Base-by-base conservation (phyloP, 2,329 filamentous ascomycete species). In the Zasmidium citrigriseum region DNA sequence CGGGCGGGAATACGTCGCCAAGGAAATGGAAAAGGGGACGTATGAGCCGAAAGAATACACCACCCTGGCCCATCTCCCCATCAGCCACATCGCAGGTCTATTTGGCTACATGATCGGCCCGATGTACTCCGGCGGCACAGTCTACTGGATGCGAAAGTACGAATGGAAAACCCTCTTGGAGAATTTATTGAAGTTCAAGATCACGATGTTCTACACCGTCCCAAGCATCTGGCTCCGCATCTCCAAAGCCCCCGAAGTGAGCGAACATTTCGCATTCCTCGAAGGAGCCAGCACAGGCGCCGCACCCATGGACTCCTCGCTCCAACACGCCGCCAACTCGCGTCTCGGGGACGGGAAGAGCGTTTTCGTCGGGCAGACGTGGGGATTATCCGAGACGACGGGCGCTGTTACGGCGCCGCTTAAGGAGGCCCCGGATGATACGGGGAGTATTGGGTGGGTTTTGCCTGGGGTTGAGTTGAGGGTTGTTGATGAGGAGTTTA, bases 81-180 rank as follows among this genome's bases (percentile, higher is more conserved):
- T 96, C 72, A 96, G 91, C 75, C 92, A 96, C 71, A 93, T 96
- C 61, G 96, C 96, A 67, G 89, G 89, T 10, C 70, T 77, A 45
- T 69, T 76, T 20, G 75, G 73, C 68, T 75, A 73, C 44, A 71
- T 77, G 57, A 69, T 72, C n/a, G 68, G 67, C 1, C 73, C 75
- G 1, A 64, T 70, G 2, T 70, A 70, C 46, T 71, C 67, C 5
- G 64, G 66, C 2, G 71, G 70, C 3, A 73, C 72, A 1, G 72
- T 71, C 44, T 73, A 70, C 58, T 73, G 74, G 67, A 77, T 77
- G 75, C 67, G 72, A 2, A 64, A 65, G n/a, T 78, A 77, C 66
- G 66, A 68, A 48, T 75, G 71, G 65, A 47, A 61, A 9, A 66
- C 68, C 5, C 70, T 76, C 55, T 65, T 77, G 11, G 58, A 59